Evolutionary conservation across 176 grass and related monocot species (phyloP).

Genomic region (Phoenix dactylifera): DNA sequence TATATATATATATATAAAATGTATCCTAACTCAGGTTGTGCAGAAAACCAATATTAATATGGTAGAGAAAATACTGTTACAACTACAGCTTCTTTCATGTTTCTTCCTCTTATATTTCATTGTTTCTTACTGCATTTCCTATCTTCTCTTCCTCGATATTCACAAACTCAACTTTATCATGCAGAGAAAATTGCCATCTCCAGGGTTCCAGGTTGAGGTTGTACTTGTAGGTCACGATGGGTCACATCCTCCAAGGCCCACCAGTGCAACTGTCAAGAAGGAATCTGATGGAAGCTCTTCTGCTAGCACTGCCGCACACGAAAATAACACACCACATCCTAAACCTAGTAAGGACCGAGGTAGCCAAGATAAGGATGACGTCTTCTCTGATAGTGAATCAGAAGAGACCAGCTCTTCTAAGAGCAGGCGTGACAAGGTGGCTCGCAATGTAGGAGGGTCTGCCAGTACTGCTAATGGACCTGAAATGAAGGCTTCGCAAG

Average conservation of each 20-base stretch:
- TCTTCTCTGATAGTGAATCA: slow-evolving; percentile 74
- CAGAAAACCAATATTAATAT: no score
- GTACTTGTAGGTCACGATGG: slow-evolving; percentile 78
- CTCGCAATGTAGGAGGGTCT: slow-evolving; percentile 9
- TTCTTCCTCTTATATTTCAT: background rate
- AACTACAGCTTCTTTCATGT: no score
- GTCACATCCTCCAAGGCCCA: slow-evolving; percentile 40
- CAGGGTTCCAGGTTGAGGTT: slow-evolving; percentile 84
- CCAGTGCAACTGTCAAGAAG: slow-evolving; percentile 22
- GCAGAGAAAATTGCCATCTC: slow-evolving; percentile 90
- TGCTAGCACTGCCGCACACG: slow-evolving; percentile 19
- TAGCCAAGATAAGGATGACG: slow-evolving; percentile 66
- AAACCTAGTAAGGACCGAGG: slow-evolving; percentile 37
- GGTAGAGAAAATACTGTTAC: no score
- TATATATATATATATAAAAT: no score
- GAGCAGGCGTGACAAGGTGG: slow-evolving; percentile 33
- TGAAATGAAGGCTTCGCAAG: slow-evolving; percentile 28
- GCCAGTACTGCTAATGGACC: slow-evolving; percentile 32
- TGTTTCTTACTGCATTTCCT: background rate
- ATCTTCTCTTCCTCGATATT: background rate
- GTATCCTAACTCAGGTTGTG: no score
- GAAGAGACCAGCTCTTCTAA: slow-evolving; percentile 51
- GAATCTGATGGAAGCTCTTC: slow-evolving; percentile 26
- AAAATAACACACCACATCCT: slow-evolving; percentile 22
- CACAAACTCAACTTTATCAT: slow-evolving; percentile 19